phyloP scores from a whole-genome alignment of 305 asterid genomes.

The Rubia peregrina region DNA sequence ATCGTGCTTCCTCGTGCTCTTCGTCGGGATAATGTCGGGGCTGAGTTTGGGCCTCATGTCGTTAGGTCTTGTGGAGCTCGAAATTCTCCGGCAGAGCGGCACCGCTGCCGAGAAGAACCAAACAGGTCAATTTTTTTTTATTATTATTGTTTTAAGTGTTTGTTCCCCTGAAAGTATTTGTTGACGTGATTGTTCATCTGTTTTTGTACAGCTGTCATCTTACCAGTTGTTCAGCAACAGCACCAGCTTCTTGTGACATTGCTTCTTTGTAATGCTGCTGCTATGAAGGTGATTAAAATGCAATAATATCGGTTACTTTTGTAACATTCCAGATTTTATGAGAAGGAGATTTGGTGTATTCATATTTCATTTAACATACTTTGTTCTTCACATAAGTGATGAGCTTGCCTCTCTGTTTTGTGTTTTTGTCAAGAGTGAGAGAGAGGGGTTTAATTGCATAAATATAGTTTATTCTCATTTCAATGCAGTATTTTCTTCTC shows the following conservation, averaged over 20 bases:
- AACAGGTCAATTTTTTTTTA: constrained; percentile 45
- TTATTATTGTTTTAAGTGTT: background rate
- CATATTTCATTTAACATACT: too few relatives aligned
- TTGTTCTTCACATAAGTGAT: too few relatives aligned
- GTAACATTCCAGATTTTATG: too few relatives aligned
- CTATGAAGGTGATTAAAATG: constrained; percentile 71
- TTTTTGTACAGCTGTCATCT: constrained; percentile 51
- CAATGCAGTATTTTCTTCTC: background rate
- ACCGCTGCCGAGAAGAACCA: constrained; percentile 64
- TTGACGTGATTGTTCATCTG: constrained; percentile 10
- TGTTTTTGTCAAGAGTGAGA: too few relatives aligned
- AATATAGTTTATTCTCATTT: too few relatives aligned
- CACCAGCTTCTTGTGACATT: constrained; percentile 93
- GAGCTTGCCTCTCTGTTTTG: too few relatives aligned
- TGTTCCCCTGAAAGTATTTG: background rate
- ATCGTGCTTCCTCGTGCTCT: constrained; percentile 78
- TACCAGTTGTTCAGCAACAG: constrained; percentile 90
- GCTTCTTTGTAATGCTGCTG: constrained; percentile 81
- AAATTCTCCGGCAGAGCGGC: constrained; percentile 80
- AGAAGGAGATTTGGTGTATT: too few relatives aligned
- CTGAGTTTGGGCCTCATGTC: constrained; percentile 92
- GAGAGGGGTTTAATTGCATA: too few relatives aligned
- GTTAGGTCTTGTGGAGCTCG: constrained; percentile 85
- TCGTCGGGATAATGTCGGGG: constrained; percentile 97
- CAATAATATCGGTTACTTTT: background rate